These are phyloP conservation scores for Daldinia decipiens DNA, from an alignment of 495 filamentous ascomycete genomes.

Conservation along the genomic window DNA sequence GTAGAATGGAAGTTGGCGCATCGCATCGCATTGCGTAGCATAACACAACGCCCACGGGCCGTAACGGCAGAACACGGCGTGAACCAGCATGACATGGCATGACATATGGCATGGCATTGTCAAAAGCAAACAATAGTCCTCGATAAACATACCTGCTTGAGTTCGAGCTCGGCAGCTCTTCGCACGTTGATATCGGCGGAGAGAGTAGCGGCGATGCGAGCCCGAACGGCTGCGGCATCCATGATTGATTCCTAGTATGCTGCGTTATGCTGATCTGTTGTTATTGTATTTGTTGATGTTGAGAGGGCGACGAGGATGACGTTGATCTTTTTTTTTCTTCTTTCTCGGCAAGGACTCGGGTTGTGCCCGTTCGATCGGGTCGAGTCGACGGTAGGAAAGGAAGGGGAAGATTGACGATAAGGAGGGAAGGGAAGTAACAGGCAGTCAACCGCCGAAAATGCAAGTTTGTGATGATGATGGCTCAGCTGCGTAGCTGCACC, in stretches of 20 bases:
- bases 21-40: conserved; percentile 40
- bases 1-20: conserved; percentile 30
- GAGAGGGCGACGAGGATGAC: conserved; percentile 23
- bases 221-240: conserved; percentile 87
- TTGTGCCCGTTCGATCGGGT: conserved; percentile 32
- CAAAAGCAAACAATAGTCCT: conserved; percentile 19
- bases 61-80: conserved; percentile 20
- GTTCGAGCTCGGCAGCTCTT: conserved; percentile 86
- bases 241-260: conserved; percentile 60
- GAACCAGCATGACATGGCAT: conserved; percentile 17
- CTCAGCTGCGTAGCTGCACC: conserved; percentile 38
- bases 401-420: background rate
- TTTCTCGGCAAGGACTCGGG: conserved; percentile 30
- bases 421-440: background rate
- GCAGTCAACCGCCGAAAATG: conserved; percentile 27
- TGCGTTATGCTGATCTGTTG: conserved; percentile 15
- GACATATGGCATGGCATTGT: conserved; percentile 16
- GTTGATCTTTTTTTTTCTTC: conserved; percentile 9
- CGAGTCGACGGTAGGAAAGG: conserved; percentile 25
- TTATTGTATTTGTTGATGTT: conserved; percentile 13
- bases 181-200: conserved; percentile 85
- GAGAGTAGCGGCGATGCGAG: conserved; percentile 88
- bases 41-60: conserved; percentile 6
- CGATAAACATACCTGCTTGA: conserved; percentile 78
- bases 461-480: conserved; percentile 38